Percentiles rank a stretch among this genome's conserved stretches.
phyloP scores from a whole-genome alignment of 495 filamentous ascomycete species.

The Mytilinidion resinicola region DNA sequence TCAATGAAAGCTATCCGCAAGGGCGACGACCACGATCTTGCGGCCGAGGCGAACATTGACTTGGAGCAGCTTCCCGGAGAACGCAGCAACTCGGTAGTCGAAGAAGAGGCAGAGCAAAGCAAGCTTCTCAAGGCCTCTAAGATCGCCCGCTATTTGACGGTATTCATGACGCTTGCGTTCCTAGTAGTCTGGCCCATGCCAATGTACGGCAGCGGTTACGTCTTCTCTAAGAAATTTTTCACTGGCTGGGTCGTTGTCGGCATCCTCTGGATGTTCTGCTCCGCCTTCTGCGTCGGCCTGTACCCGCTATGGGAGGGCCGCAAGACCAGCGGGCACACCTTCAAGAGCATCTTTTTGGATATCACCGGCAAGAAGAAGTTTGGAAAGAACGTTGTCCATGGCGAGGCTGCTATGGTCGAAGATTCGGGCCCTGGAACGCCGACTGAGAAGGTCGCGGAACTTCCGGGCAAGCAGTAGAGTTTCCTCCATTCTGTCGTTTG shows the following conservation, averaged over 20 bases:
- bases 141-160: constrained; percentile 72
- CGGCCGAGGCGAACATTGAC: constrained; percentile 61
- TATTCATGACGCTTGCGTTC: constrained; percentile 67
- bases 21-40: constrained; percentile 76
- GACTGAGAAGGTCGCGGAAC: constrained; percentile 21
- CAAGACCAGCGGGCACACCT: constrained; percentile 56
- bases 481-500: too few species aligned
- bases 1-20: constrained; percentile 78
- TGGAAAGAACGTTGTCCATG: constrained; percentile 19
- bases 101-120: constrained; percentile 53
- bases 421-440: constrained; percentile 27
- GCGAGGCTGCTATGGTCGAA: constrained; percentile 23
- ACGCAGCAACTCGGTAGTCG: constrained; percentile 31
- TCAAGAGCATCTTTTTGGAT: constrained; percentile 62
- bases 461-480: background rate
- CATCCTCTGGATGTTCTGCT: constrained; percentile 81
- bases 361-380: constrained; percentile 53
- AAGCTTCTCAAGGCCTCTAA: constrained; percentile 66
- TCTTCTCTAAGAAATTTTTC: constrained; percentile 88
- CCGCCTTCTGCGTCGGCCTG: constrained; percentile 58
- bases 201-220: constrained; percentile 79
- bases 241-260: constrained; percentile 86
- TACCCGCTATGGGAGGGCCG: constrained; percentile 82
- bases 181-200: constrained; percentile 93
- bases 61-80: constrained; percentile 62